Evolutionary conservation across 176 grass and related monocot species (phyloP).

Genomic region (Cymbopogon citratus): DNA sequence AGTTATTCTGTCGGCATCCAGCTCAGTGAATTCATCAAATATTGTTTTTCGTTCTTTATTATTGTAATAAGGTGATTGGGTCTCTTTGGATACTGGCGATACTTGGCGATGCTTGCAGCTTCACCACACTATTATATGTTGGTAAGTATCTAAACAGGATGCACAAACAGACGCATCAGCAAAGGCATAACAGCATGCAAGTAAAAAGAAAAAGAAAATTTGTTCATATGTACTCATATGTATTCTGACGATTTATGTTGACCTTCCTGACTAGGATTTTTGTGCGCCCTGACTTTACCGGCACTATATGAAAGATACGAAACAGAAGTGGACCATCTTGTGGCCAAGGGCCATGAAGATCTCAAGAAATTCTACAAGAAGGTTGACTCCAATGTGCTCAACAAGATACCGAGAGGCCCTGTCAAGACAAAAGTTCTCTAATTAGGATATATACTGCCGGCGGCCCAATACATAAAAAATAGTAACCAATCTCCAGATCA

Average conservation of each 20-base stretch:
- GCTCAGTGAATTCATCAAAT: background rate
- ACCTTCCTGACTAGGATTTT: conserved; percentile 45
- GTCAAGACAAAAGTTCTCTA: conserved; percentile 42
- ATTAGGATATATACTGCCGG: background rate
- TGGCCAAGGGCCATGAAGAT: conserved; percentile 48
- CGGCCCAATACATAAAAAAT: background rate
- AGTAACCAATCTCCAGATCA: background rate
- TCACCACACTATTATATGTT: conserved; percentile 57
- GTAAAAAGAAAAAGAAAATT: too few relatives aligned
- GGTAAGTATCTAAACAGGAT: conserved; percentile 41
- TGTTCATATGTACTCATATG: background rate
- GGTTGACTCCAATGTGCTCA: conserved; percentile 68
- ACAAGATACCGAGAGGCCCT: conserved; percentile 86
- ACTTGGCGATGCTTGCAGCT: conserved; percentile 70
- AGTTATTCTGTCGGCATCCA: background rate
- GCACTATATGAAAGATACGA: conserved; percentile 72
- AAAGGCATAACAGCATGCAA: too few relatives aligned
- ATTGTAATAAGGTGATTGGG: conserved; percentile 52
- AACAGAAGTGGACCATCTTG: conserved; percentile 59
- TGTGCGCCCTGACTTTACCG: conserved; percentile 60
- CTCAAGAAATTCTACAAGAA: conserved; percentile 69
- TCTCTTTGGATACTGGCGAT: conserved; percentile 70
- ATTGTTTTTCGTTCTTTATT: background rate
- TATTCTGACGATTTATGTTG: background rate
- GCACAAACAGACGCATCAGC: background rate